Evolutionary conservation across 331 rosid species (phyloP), one percentile per base, ranked within the genome.

Genomic region (Telfairia occidentalis): DNA sequence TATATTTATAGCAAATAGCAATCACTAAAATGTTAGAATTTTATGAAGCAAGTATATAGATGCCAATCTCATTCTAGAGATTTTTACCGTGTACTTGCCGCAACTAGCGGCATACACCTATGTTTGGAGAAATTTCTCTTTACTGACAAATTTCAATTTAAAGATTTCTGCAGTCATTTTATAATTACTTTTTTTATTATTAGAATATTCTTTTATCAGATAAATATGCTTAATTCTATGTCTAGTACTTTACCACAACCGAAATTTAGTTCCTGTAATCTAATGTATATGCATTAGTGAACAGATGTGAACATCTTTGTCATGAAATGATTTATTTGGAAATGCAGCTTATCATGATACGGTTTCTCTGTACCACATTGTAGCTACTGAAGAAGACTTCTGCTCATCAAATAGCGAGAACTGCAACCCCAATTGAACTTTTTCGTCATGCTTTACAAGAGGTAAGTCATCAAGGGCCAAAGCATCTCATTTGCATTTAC

Each of bases 371-470:
- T 89, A 85, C 82, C 83, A 61, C 75, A 71, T 88, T 88, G 91
- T 87, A 92, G 99, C 90, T 95, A 82, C 88, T 95, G 30, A 95
- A 89, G 89, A 95, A 92, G 90, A 82, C 91, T 3, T 88, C 90
- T 0, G 96, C 87, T 11, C 84, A 85, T 55, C 96, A 92, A 90
- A 84, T 92, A 67, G 90, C 97, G 8, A 92, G 75, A 90, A 85
- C 90, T 1, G 92, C 96, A 57, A 81, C 96, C 3, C 97, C 96
- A 4, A 86, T 92, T 81, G 97, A 92, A 79, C 89, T 90, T 80
- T 92, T 95, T 69, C 96, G 90, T 59, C 89, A 78, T 77, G 64
- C 96, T 32, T 28, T 95, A 60, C 96, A 88, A 74, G 82, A 86
- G 97, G 99, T 92, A 79, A 76, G 87, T 81, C 49, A 5, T 26